Evolutionary conservation across 2,329 filamentous ascomycete species (phyloP).

Genomic region (Didymosphaeria variabile): DNA sequence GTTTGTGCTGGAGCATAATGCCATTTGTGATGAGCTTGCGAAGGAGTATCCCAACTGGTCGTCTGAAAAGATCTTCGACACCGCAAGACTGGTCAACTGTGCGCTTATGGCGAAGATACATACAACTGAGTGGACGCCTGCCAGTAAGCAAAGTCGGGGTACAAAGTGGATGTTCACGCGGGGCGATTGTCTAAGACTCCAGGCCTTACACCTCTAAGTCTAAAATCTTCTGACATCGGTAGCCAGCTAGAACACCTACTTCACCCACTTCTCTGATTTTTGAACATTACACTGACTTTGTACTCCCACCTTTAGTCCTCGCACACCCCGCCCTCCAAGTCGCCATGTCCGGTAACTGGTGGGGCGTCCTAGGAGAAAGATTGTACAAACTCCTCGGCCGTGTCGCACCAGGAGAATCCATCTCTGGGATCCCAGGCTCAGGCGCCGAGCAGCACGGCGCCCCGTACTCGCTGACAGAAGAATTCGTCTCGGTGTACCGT

Average conservation of each 20-base stretch:
- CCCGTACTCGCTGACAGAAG: slow-evolving; percentile 56
- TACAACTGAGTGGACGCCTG: slow-evolving; percentile 61
- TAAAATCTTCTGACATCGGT: no score
- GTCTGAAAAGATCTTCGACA: slow-evolving; percentile 56
- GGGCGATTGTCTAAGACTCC: no score
- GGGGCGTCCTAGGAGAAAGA: slow-evolving; percentile 55
- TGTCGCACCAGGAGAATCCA: slow-evolving; percentile 51
- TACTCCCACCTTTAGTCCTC: no score
- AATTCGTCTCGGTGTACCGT: slow-evolving; percentile 57
- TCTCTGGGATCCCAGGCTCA: slow-evolving; percentile 54
- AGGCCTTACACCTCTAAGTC: no score
- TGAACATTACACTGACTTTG: no score
- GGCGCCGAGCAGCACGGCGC: slow-evolving; percentile 48
- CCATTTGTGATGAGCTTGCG: slow-evolving; percentile 53
- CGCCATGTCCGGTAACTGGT: slow-evolving; percentile 59
- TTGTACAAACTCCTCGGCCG: slow-evolving; percentile 54
- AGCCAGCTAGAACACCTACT: no score
- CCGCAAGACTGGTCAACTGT: slow-evolving; percentile 56
- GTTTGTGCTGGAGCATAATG: slow-evolving; percentile 59
- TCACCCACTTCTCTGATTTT: no score
- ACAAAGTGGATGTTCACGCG: no score
- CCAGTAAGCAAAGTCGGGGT: no score
- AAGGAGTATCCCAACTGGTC: slow-evolving; percentile 50
- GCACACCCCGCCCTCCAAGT: slow-evolving; percentile 55
- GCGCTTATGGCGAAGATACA: slow-evolving; percentile 62